phyloP scores from a whole-genome alignment of 805 yeast species.

The Ogataea pini region DNA sequence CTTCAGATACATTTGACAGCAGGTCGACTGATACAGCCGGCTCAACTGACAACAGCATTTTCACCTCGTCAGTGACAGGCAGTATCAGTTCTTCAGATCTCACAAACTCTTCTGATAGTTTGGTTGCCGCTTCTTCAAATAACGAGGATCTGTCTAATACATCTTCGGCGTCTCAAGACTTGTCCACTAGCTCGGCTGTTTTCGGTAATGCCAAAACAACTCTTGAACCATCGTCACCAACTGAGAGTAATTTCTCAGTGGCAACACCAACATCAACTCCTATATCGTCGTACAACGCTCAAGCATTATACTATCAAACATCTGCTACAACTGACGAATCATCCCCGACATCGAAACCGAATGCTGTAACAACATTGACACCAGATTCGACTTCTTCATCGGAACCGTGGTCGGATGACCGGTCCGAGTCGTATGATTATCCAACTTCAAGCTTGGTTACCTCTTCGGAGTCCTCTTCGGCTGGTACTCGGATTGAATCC shows the following conservation, averaged over 20 bases:
- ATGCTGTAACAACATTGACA: constrained; percentile 3
- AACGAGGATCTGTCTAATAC: neutral
- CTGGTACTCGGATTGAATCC: too few species aligned
- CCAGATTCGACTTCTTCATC: constrained; percentile 1
- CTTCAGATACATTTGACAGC: too few species aligned
- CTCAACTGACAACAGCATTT: neutral
- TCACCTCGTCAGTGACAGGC: neutral
- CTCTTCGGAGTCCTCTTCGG: neutral
- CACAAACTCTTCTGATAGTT: neutral
- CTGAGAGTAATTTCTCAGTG: neutral
- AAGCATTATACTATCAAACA: neutral
- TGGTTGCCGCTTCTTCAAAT: neutral
- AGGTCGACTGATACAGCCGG: too few species aligned
- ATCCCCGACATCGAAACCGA: neutral
- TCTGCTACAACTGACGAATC: neutral
- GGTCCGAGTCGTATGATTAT: too few species aligned
- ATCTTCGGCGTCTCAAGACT: too few species aligned
- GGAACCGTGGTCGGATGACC: neutral
- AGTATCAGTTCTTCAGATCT: neutral
- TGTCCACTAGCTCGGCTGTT: neutral
- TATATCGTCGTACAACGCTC: neutral
- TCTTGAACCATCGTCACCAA: constrained; percentile 6
- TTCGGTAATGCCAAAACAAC: constrained; percentile 9
- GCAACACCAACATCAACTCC: neutral
- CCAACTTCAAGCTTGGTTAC: neutral